phyloP scores from a whole-genome alignment of 176 grass and related monocot species.

The sorghum (Sorghum bicolor) region Sorghum_bicolor_NCBIv3 NC_012873.2:170001-170500 shows the following conservation, averaged over 20 bases:
- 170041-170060: conserved; percentile 14
- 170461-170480: no score
- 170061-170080: not conserved
- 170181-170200: conserved; percentile 51
- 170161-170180: conserved; percentile 64
- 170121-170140: conserved; percentile 78
- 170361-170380: not conserved
- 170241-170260: conserved; percentile 76
- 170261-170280: conserved; percentile 93
- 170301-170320: conserved; percentile 1
- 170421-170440: no score
- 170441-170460: no score
- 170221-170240: conserved; percentile 86
- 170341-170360: not conserved
- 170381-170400: not conserved
- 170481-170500: no score
- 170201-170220: conserved; percentile 84
- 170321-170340: not conserved
- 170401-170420: no score
- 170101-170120: conserved; percentile 69
- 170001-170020: conserved; percentile 65
- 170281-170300: conserved; percentile 70
- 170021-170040: not conserved
- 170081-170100: not conserved
- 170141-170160: conserved; percentile 63